These are phyloP conservation scores for Sanghuangporus baumii DNA, from an alignment of 1,284 basidiomycete species.

Conservation along the genomic window DNA sequence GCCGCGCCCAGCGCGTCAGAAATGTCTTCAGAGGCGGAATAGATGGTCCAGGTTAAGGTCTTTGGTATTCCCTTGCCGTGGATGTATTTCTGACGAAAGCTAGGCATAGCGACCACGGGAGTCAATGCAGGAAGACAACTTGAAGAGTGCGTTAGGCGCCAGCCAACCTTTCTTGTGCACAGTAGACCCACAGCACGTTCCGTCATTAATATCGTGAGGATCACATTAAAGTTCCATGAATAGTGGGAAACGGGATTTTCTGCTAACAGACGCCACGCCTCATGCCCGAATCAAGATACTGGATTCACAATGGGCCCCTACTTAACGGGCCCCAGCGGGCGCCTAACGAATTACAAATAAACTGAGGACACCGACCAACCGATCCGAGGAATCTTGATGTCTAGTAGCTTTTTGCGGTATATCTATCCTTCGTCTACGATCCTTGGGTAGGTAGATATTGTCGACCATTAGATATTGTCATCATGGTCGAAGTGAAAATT, in stretches of 20 bases:
- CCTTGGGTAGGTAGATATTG: too few species aligned
- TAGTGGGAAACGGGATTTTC: too few species aligned
- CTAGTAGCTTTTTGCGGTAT: too few species aligned
- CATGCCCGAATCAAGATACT: neutral
- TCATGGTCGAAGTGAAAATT: too few species aligned
- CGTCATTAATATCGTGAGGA: neutral
- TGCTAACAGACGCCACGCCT: too few species aligned
- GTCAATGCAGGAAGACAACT: neutral
- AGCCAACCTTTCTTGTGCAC: neutral
- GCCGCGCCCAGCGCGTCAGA: neutral
- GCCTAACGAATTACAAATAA: neutral
- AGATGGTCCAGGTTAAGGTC: neutral
- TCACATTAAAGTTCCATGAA: neutral
- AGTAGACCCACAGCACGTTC: neutral
- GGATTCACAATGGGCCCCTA: neutral
- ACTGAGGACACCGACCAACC: too few species aligned
- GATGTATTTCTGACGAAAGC: slow-evolving; percentile 1
- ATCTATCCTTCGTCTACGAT: too few species aligned
- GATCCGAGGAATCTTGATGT: too few species aligned
- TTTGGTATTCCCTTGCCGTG: neutral
- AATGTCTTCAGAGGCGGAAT: neutral
- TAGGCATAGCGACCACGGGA: neutral
- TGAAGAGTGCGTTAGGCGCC: neutral
- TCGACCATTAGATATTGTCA: too few species aligned
- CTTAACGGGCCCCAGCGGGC: neutral